These are phyloP conservation scores for Gonapodya prolifera DNA, from an alignment of 192 early-diverging fungal genomes.

Conservation along the genomic window DNA sequence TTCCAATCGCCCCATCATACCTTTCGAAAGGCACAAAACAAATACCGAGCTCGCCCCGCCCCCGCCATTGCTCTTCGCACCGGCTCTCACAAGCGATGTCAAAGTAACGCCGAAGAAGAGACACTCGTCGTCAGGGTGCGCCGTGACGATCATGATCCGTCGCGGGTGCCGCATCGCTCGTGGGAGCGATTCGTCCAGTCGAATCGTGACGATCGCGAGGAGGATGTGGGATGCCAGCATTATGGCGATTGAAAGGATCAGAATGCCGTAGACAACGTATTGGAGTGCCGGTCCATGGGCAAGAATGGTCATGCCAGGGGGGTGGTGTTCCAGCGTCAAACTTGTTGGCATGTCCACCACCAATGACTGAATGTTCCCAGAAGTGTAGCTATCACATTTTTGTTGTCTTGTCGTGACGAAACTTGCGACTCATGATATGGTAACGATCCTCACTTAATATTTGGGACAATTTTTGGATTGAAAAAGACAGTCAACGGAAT, in stretches of 20 bases:
- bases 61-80: background rate
- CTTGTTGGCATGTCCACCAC: too few relatives aligned
- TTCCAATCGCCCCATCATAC: slow-evolving; percentile 28
- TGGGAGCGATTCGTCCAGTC: background rate
- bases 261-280: background rate
- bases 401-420: too few relatives aligned
- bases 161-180: background rate
- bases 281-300: too few relatives aligned
- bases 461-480: too few relatives aligned
- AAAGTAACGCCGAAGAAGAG: slow-evolving; percentile 93
- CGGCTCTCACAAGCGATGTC: slow-evolving; percentile 22
- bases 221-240: background rate
- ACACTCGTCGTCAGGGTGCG: slow-evolving; percentile 96
- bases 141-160: slow-evolving; percentile 55
- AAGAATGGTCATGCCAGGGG: too few relatives aligned
- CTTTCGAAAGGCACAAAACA: slow-evolving; percentile 75
- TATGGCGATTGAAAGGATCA: background rate
- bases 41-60: slow-evolving; percentile 41
- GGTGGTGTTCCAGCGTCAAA: too few relatives aligned
- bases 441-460: too few relatives aligned
- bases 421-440: too few relatives aligned
- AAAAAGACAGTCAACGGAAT: too few relatives aligned
- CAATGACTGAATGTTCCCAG: too few relatives aligned
- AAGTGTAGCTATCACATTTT: too few relatives aligned
- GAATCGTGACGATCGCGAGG: background rate